These are phyloP conservation scores for Tilletia setariae DNA, from an alignment of 1,284 basidiomycete genomes.

Conservation along the genomic window DNA sequence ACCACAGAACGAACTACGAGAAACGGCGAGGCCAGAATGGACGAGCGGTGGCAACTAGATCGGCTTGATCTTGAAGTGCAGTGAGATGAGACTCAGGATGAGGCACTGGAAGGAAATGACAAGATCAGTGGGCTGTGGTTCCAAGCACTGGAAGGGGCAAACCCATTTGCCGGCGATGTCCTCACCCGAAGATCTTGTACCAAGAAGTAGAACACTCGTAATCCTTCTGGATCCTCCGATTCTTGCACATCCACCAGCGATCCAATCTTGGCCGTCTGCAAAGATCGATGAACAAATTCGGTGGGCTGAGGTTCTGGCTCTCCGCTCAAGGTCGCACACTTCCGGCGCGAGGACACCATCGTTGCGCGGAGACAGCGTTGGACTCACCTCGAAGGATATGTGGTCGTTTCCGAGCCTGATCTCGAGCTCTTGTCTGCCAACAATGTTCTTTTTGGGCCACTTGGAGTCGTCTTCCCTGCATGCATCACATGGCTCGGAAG, in stretches of 20 bases:
- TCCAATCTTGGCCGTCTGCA: slow-evolving; percentile 93
- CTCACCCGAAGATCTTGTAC: slow-evolving; percentile 92
- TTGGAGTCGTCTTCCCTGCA: slow-evolving; percentile 90
- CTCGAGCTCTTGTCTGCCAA: slow-evolving; percentile 95
- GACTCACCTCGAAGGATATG: slow-evolving; percentile 87
- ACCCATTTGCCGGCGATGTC: neutral
- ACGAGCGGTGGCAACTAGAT: slow-evolving; percentile 61
- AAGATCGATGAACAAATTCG: neutral
- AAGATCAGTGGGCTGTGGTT: neutral
- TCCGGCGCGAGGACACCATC: too few relatives aligned
- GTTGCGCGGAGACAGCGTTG: neutral
- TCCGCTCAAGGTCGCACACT: neutral
- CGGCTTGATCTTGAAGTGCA: slow-evolving; percentile 99
- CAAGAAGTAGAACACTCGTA: slow-evolving; percentile 98
- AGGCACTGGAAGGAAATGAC: slow-evolving; percentile 67
- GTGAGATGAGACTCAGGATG: slow-evolving; percentile 92
- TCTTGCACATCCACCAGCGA: slow-evolving; percentile 94
- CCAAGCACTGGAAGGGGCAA: neutral
- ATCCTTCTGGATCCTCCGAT: slow-evolving; percentile 92
- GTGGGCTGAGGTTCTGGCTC: neutral
- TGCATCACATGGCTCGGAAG: neutral
- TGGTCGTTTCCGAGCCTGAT: slow-evolving; percentile 90
- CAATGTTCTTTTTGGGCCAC: slow-evolving; percentile 98
- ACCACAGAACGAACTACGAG: too few relatives aligned
- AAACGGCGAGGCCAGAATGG: too few relatives aligned